A percentile compares a stretch with the other conserved stretches of the same genome.
Evolutionary conservation across 1,284 basidiomycete genomes (phyloP).

Genomic region (Abortiporus biennis): DNA sequence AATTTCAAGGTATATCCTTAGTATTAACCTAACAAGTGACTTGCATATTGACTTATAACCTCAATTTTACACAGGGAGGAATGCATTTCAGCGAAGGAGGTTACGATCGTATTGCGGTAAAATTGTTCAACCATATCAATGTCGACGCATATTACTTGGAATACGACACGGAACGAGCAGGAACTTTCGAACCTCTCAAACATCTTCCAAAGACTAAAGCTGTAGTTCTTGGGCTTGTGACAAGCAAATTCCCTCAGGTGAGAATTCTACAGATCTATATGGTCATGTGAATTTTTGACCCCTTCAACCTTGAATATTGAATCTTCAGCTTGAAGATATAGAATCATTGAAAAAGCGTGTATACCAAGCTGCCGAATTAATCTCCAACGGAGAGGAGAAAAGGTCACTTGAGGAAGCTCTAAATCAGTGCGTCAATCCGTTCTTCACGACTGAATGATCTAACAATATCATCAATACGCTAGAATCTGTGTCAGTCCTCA

Average conservation of each 20-base stretch:
- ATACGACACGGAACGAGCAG: constrained; percentile 73
- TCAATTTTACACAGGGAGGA: constrained; percentile 37
- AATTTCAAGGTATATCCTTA: constrained; percentile 55
- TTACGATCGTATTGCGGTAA: constrained; percentile 69
- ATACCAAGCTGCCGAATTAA: constrained; percentile 53
- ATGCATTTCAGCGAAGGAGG: constrained; percentile 68
- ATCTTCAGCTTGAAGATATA: constrained; percentile 49
- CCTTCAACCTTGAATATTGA: not conserved
- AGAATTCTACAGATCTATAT: too few relatives aligned
- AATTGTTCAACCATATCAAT: constrained; percentile 68
- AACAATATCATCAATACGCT: constrained; percentile 4
- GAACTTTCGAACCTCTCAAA: constrained; percentile 63
- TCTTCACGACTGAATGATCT: not conserved
- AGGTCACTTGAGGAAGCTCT: constrained; percentile 50
- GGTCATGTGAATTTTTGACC: not conserved
- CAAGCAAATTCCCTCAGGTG: constrained; percentile 62
- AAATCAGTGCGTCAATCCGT: constrained; percentile 43
- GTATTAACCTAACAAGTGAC: not conserved
- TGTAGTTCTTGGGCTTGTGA: constrained; percentile 70
- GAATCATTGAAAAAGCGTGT: constrained; percentile 55
- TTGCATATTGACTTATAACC: not conserved
- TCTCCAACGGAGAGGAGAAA: constrained; percentile 46
- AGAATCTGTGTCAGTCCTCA: constrained; percentile 69
- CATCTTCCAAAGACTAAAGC: constrained; percentile 63
- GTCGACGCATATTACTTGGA: constrained; percentile 78